A percentile compares a stretch with the other conserved stretches of the same genome.
phyloP scores from a whole-genome alignment of 208 protist species.

The Acanthamoeba triangularis region DNA sequence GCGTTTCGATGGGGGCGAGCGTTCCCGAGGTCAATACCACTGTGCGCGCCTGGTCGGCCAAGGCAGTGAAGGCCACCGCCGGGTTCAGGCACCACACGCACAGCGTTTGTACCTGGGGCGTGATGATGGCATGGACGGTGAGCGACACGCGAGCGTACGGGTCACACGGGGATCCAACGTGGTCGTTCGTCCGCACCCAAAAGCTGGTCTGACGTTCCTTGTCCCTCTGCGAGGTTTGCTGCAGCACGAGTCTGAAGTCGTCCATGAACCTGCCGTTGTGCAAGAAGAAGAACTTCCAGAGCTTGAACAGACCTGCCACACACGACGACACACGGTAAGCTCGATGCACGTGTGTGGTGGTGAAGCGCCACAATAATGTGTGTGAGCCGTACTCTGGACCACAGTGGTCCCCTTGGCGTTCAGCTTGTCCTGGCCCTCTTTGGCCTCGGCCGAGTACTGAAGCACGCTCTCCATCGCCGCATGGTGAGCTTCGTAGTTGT shows the following conservation, averaged over 20 bases:
- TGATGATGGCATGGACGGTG: neutral
- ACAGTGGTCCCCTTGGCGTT: constrained; percentile 1
- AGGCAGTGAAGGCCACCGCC: constrained; percentile 82
- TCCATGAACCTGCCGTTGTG: constrained; percentile 60
- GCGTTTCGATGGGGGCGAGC: constrained; percentile 94
- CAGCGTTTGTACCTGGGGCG: constrained; percentile 1
- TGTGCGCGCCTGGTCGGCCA: constrained; percentile 48
- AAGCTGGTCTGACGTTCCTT: constrained; percentile 49
- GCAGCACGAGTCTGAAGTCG: constrained; percentile 64
- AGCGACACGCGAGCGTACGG: neutral
- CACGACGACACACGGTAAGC: too few relatives aligned
- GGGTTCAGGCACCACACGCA: constrained; percentile 87
- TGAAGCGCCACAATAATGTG: neutral
- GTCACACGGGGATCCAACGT: neutral
- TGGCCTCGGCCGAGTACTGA: constrained; percentile 31
- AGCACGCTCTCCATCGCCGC: neutral
- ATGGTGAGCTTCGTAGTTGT: constrained; percentile 25
- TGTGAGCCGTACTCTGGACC: neutral
- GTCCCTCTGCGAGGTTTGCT: constrained; percentile 31
- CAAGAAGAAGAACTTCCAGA: constrained; percentile 68
- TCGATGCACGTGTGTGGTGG: neutral
- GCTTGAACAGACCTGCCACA: constrained; percentile 33
- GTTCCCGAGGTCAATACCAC: constrained; percentile 97
- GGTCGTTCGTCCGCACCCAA: neutral
- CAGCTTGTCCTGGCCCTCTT: constrained; percentile 12